Evolutionary conservation across 78 protist species (phyloP).

Genomic region (Speleostelium caveatum): DNA sequence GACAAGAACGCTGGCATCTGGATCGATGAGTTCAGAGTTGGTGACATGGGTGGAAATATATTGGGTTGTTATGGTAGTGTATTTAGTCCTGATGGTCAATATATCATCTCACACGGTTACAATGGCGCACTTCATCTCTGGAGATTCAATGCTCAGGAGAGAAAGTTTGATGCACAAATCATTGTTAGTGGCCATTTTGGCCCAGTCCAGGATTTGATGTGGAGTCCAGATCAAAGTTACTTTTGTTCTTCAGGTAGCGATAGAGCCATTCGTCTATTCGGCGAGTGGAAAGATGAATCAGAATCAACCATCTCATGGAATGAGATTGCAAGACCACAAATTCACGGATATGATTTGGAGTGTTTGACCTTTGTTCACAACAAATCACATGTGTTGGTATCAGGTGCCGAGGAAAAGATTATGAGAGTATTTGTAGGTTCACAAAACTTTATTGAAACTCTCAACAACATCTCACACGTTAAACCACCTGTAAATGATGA

Average conservation of each 20-base stretch:
- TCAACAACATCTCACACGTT: constrained; percentile 47
- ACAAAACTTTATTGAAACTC: constrained; percentile 72
- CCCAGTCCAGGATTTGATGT: constrained; percentile 76
- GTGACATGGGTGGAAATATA: constrained; percentile 86
- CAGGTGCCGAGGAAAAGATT: constrained; percentile 84
- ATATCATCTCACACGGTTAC: constrained; percentile 76
- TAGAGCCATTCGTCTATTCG: constrained; percentile 55
- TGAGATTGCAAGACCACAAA: constrained; percentile 80
- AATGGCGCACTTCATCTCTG: constrained; percentile 83
- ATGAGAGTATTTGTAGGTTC: constrained; percentile 82
- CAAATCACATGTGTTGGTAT: constrained; percentile 53
- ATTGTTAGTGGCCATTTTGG: constrained; percentile 76
- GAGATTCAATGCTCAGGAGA: neutral
- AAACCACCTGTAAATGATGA: constrained; percentile 10
- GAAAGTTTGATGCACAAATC: constrained; percentile 32
- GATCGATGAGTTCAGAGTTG: constrained; percentile 74
- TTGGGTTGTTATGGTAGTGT: constrained; percentile 73
- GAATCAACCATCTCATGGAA: constrained; percentile 15
- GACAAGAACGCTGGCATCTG: constrained; percentile 71
- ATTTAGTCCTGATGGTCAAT: constrained; percentile 32
- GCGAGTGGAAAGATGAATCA: constrained; percentile 29
- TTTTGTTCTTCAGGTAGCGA: constrained; percentile 41
- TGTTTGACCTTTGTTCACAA: constrained; percentile 62
- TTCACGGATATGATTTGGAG: constrained; percentile 82
- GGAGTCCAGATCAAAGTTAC: constrained; percentile 46